Evolutionary conservation across 1,284 basidiomycete genomes (phyloP).

Genomic region (Cutaneotrichosporon arboriforme): DNA sequence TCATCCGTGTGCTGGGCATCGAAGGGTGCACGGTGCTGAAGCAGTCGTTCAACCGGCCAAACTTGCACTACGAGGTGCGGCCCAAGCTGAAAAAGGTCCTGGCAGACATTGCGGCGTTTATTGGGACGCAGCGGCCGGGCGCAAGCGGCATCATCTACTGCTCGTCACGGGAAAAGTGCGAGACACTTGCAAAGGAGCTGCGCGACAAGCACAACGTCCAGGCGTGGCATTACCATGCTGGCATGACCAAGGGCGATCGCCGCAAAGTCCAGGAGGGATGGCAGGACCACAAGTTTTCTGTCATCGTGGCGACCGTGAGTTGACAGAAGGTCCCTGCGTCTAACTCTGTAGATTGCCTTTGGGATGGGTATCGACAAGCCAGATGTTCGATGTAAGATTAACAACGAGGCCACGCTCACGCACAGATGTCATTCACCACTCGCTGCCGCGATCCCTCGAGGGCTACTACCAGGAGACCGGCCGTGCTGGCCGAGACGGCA

Average conservation of each 20-base stretch:
- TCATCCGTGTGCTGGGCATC: constrained; percentile 67
- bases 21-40: constrained; percentile 58
- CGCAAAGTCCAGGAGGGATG: constrained; percentile 64
- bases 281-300: constrained; percentile 65
- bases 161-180: constrained; percentile 64
- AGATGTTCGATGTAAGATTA: constrained; percentile 54
- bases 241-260: constrained; percentile 63
- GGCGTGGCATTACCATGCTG: constrained; percentile 83
- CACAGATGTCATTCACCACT: constrained; percentile 70
- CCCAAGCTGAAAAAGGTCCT: constrained; percentile 57
- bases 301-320: constrained; percentile 80
- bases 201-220: constrained; percentile 56
- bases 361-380: constrained; percentile 98
- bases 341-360: constrained; percentile 64
- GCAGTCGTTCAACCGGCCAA: constrained; percentile 89
- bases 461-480: constrained; percentile 82
- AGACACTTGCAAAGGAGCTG: constrained; percentile 68
- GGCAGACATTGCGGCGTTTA: constrained; percentile 66
- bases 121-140: constrained; percentile 57
- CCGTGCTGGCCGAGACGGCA: constrained; percentile 72
- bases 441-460: constrained; percentile 64
- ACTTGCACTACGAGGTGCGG: constrained; percentile 76
- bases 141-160: constrained; percentile 88
- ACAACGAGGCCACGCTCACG: constrained; percentile 15
- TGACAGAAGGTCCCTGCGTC: no score